Base-by-base conservation (phyloP, 768 basidiomycete species). In the Lactifluus echinatus region DNA sequence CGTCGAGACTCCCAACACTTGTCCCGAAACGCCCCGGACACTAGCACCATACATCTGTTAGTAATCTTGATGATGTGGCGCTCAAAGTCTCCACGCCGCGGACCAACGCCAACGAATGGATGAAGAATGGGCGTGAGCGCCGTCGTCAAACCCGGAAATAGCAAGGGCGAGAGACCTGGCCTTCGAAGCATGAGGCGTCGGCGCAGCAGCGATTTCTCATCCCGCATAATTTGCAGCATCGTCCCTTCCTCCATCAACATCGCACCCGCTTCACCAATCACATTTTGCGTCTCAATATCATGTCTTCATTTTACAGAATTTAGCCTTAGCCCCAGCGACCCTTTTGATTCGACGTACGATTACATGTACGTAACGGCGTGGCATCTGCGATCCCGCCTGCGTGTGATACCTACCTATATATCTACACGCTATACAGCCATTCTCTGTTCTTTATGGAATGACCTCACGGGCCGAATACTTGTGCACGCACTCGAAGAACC, bases 401-500 rank as follows among this genome's bases (percentile, higher is more conserved):
- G 58, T 55, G 50, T 50, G 53, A 55, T 54, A 61, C 60, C 59
- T 59, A 40, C 36, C 43, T 39, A 51, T 52, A 55, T 60, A 62
- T 55, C 49, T 52, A 55, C 55, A 62, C 46, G 57, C 47, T 43
- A 43, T 23, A 55, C 53, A 59, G 36, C 48, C 42, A 59, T 59
- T 26, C 8, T 24, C 56, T 5, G 3, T 43, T 29, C 40, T 53
- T 45, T 53, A 59, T 3, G 40, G 51, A 33, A 29, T 36, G 6
- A 46, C 26, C n/a, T 17, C 50, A 26, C 47, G 50, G 44, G 72
- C 67, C 2, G 90, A 92, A 67, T 91, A 89, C 66, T 84, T 90
- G 66, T 87, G 89, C 47, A 93, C 79, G 66, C 92, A 94, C 70
- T 95, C 80, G 60, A 95, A 81, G 76, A 95, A 96, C 82, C 84